Evolutionary conservation across 257 asterid species (phyloP).

Genomic region (Hygrophila difformis): DNA sequence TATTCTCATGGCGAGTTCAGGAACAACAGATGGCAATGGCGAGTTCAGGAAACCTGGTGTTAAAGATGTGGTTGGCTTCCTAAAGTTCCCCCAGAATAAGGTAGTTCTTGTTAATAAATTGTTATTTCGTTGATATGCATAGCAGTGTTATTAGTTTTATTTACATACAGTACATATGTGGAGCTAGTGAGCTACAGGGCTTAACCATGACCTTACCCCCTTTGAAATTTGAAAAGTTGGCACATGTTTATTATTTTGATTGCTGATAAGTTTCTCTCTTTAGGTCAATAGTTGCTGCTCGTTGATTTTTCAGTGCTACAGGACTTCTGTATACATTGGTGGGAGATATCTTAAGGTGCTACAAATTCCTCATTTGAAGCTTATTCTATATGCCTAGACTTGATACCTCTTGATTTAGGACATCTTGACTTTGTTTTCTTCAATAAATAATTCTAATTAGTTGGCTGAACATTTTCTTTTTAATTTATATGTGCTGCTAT

Average conservation of each 20-base stretch:
- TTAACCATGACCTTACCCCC: neutral
- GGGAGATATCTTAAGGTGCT: conserved; percentile 96
- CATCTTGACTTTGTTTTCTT: neutral
- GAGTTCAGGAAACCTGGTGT: conserved; percentile 23
- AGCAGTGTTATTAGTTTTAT: conserved; percentile 5
- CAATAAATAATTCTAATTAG: neutral
- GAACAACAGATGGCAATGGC: conserved; percentile 40
- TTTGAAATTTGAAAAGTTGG: conserved; percentile 9
- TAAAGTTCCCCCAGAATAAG: conserved; percentile 39
- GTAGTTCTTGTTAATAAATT: conserved; percentile 28
- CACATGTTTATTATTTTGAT: conserved; percentile 9
- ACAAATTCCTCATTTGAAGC: neutral
- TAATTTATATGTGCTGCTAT: conserved; percentile 2
- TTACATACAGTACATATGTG: too few relatives aligned
- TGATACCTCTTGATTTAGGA: neutral
- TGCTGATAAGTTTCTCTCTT: too few relatives aligned
- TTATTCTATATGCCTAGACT: neutral
- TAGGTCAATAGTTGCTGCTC: conserved; percentile 54
- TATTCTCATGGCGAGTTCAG: conserved; percentile 1
- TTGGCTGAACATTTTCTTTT: neutral
- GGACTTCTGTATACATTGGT: conserved; percentile 70
- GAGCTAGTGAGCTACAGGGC: conserved; percentile 3
- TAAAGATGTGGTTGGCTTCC: conserved; percentile 27
- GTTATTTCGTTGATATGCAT: conserved; percentile 15
- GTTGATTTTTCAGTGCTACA: conserved; percentile 44